phyloP scores from a whole-genome alignment of 2,329 filamentous ascomycete species.

The Domatiomyces globalis region DNA sequence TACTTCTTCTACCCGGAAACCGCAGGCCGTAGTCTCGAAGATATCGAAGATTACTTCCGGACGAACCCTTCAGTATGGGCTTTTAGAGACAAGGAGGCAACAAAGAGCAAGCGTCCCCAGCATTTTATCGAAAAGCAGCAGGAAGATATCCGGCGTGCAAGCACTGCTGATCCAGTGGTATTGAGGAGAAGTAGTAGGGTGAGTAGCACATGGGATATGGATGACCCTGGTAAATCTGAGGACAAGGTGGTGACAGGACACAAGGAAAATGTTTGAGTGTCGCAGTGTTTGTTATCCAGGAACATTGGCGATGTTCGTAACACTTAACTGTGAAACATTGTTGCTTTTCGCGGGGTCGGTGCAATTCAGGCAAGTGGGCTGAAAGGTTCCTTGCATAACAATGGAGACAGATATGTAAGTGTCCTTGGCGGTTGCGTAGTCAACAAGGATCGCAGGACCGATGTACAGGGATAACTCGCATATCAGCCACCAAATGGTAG shows the following conservation, averaged over 20 bases:
- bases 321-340: too few species aligned
- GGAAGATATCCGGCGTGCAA: conserved; percentile 20
- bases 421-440: too few species aligned
- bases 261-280: conserved; percentile 5
- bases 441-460: too few species aligned
- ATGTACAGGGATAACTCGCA: too few species aligned
- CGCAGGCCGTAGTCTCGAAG: conserved; percentile 22
- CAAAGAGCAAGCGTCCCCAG: conserved; percentile 31
- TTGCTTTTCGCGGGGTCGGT: too few species aligned
- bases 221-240: conserved; percentile 1
- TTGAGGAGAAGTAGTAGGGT: conserved; percentile 9
- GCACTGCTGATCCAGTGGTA: conserved; percentile 5
- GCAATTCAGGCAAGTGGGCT: too few species aligned
- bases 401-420: too few species aligned
- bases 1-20: conserved; percentile 29
- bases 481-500: too few species aligned
- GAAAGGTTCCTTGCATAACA: too few species aligned
- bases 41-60: conserved; percentile 28
- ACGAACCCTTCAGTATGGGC: conserved; percentile 31
- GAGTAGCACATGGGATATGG: not conserved
- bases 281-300: too few species aligned
- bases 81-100: conserved; percentile 35
- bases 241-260: conserved; percentile 3
- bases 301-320: too few species aligned
- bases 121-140: conserved; percentile 37